Percentiles rank a stretch among this genome's conserved stretches.
These are phyloP conservation scores for Colletotrichum sp. DNA, from an alignment of 2,329 filamentous ascomycete species.

Conservation along the genomic window DNA sequence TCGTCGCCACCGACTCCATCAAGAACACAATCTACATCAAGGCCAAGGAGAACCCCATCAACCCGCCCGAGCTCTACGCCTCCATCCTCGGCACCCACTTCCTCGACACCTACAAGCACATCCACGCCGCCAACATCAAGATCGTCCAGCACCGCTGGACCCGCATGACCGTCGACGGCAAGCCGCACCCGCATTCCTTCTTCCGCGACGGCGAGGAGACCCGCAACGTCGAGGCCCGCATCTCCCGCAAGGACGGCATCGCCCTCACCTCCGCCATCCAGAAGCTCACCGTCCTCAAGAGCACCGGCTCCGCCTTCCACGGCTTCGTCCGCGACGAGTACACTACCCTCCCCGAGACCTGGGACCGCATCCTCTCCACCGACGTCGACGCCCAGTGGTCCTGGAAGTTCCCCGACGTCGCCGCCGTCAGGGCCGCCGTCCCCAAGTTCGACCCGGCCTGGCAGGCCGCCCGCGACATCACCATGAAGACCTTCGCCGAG, in stretches of 20 bases:
- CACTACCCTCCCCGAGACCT: slow-evolving; percentile 88
- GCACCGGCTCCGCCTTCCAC: slow-evolving; percentile 95
- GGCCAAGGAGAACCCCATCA: slow-evolving; percentile 91
- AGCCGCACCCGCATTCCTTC: slow-evolving; percentile 95
- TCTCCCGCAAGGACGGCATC: slow-evolving; percentile 73
- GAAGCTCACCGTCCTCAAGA: slow-evolving; percentile 90
- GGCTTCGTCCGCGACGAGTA: slow-evolving; percentile 93
- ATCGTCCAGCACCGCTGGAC: slow-evolving; percentile 90
- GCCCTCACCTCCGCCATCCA: slow-evolving; percentile 78
- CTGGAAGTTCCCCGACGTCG: slow-evolving; percentile 77
- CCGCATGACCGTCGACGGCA: slow-evolving; percentile 84
- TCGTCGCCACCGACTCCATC: slow-evolving; percentile 96
- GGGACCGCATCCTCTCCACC: slow-evolving; percentile 94
- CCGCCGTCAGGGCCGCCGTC: slow-evolving; percentile 68
- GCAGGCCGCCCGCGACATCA: slow-evolving; percentile 79
- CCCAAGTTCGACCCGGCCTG: slow-evolving; percentile 81
- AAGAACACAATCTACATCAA: slow-evolving; percentile 98
- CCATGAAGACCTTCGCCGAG: slow-evolving; percentile 88
- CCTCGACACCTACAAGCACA: slow-evolving; percentile 85
- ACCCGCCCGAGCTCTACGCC: slow-evolving; percentile 91
- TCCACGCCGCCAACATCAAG: slow-evolving; percentile 81
- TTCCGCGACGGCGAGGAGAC: slow-evolving; percentile 88
- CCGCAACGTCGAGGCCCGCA: slow-evolving; percentile 77
- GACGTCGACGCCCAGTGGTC: slow-evolving; percentile 88
- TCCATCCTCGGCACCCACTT: slow-evolving; percentile 88